Base-by-base conservation (phyloP, 805 yeast genomes). In the Candida railenensis region DNA sequence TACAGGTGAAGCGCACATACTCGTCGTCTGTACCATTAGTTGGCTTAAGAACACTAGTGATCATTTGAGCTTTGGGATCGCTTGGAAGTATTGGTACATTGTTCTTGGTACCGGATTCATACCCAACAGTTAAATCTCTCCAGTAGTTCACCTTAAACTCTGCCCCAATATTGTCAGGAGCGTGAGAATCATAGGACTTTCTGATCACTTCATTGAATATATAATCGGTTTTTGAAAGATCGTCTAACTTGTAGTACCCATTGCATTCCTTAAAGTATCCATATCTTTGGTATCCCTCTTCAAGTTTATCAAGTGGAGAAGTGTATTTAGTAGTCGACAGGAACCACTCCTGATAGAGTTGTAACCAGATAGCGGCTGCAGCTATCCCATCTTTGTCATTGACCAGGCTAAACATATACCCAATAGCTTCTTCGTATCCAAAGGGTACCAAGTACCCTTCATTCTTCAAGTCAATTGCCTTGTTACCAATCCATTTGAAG, bases 401-500 rank as follows among this genome's bases (percentile, higher is more conserved):
- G 37, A 87, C 86, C 15, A 81, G 76, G 18, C 80, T 67, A 57
- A 90, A 89, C 97, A 92, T 89, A 68, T 81, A 92, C 1, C 99
- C 99, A 53, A 92, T 86, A 2, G 98, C 98, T 61, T 92, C 99
- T 65, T 92, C 99, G 61, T 78, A 92, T 0, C 88, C 97, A 69
- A 92, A 90, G 0, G 96, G 96, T 1, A 91, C 96, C 3, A 44
- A 51, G 56, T 59, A 81, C 0, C 96, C 96, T 38, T 77, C 61
- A 0, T 59, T 50, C 52, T 86, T 89, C 42, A 88, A 69, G 5
- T 83, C 87, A 32, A 85, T 80, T 2, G 96, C 94, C 52, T 81
- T 79, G 60, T 92, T 92, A 3, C 98, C 99, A 33, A 92, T 85
- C 99, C 99, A 92, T 67, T 92, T 92, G 73, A 92, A 92, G 1